phyloP scores from a whole-genome alignment of 2,329 filamentous ascomycete genomes.

The Incumbomyces delicatus region DNA sequence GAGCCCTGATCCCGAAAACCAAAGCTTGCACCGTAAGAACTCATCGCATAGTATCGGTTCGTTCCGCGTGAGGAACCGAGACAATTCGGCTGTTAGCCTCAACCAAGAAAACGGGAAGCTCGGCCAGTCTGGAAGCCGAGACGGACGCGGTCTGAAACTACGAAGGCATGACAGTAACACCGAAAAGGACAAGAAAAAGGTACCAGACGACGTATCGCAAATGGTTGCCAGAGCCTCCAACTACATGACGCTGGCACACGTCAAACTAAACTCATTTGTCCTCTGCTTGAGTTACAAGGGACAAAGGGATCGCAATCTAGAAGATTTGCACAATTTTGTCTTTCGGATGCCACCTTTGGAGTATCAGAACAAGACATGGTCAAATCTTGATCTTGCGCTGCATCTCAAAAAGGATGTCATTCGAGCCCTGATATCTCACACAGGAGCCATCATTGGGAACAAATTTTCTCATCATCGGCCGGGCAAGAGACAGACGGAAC shows the following conservation, averaged over 20 bases:
- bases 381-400: slow-evolving; percentile 85
- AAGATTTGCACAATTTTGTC: slow-evolving; percentile 95
- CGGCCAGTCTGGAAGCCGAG: not conserved
- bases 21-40: slow-evolving; percentile 15
- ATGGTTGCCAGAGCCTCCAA: slow-evolving; percentile 94
- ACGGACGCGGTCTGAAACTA: not conserved
- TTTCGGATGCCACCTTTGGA: slow-evolving; percentile 91
- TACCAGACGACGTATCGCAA: slow-evolving; percentile 82
- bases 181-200: slow-evolving; percentile 45
- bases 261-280: slow-evolving; percentile 90
- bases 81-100: slow-evolving; percentile 16
- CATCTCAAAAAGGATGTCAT: slow-evolving; percentile 91
- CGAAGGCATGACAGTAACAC: slow-evolving; percentile 31
- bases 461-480: slow-evolving; percentile 88
- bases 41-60: slow-evolving; percentile 23
- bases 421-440: slow-evolving; percentile 86
- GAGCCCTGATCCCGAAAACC: not conserved
- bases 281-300: slow-evolving; percentile 95
- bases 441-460: slow-evolving; percentile 92
- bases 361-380: slow-evolving; percentile 98
- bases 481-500: slow-evolving; percentile 65
- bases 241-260: slow-evolving; percentile 94
- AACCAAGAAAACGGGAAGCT: slow-evolving; percentile 10
- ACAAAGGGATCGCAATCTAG: slow-evolving; percentile 86
- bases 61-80: slow-evolving; percentile 15